These are phyloP conservation scores for Puccinia coronata DNA, from an alignment of 1,284 basidiomycete species.

Conservation along the genomic window DNA sequence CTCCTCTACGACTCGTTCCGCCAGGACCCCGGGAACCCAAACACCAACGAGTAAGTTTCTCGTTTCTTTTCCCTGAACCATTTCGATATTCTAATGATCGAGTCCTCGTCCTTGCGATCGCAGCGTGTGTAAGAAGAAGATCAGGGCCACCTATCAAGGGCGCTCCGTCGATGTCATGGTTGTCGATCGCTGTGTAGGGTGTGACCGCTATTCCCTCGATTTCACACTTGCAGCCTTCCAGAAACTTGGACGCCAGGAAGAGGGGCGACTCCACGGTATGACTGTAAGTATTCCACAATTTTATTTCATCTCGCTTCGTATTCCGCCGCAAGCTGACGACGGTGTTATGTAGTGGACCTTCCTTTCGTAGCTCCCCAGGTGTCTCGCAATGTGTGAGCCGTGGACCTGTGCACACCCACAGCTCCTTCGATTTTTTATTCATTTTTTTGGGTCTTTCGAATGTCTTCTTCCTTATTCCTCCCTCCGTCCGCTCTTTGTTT, in stretches of 20 bases:
- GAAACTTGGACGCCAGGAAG: conserved; percentile 57
- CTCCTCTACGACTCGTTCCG: conserved; percentile 67
- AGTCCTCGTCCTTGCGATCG: neutral
- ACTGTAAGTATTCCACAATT: conserved; percentile 41
- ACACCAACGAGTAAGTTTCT: conserved; percentile 63
- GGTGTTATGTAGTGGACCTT: neutral
- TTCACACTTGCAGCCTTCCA: conserved; percentile 65
- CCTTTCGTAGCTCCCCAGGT: neutral
- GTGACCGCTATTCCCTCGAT: conserved; percentile 63
- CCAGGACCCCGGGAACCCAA: conserved; percentile 63
- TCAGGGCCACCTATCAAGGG: conserved; percentile 56
- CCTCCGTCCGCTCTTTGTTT: neutral
- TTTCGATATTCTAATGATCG: neutral
- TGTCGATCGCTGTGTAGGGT: conserved; percentile 68
- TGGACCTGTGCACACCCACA: neutral
- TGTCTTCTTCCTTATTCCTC: neutral
- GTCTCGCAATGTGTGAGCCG: neutral
- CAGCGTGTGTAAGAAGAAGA: conserved; percentile 41
- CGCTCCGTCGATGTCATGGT: conserved; percentile 64
- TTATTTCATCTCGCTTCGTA: neutral
- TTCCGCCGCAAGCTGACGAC: conserved; percentile 1
- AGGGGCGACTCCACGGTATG: conserved; percentile 65
- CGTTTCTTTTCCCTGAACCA: neutral
- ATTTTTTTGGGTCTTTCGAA: conserved; percentile 5
- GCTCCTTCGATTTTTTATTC: neutral